phyloP scores from a whole-genome alignment of 2,329 filamentous ascomycete species.

The Microcyclospora tardicrescens region DNA sequence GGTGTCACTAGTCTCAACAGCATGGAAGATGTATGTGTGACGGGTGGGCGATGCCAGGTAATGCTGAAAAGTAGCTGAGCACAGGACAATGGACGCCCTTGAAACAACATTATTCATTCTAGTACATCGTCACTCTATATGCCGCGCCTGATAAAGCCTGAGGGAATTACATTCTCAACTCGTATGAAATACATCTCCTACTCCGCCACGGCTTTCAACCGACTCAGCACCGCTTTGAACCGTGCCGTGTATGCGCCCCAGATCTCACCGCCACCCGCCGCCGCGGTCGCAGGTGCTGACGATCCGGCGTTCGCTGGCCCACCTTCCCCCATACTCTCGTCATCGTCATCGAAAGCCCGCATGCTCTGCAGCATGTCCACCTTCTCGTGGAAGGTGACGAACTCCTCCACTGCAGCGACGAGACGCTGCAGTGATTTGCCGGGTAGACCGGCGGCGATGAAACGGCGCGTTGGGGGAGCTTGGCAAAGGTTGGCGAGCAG shows the following conservation, averaged over 20 bases:
- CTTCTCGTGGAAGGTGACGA: slow-evolving; percentile 46
- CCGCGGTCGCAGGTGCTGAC: too few species aligned
- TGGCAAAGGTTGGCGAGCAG: slow-evolving; percentile 71
- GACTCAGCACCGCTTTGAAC: slow-evolving; percentile 39
- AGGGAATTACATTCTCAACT: not conserved
- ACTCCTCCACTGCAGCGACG: slow-evolving; percentile 47
- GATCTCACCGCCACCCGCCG: slow-evolving; percentile 24
- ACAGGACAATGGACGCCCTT: not conserved
- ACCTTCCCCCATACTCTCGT: slow-evolving; percentile 10
- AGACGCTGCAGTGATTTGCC: slow-evolving; percentile 37
- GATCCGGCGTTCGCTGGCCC: too few species aligned
- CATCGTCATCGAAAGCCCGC: slow-evolving; percentile 31
- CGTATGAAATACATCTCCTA: not conserved
- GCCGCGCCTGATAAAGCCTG: too few species aligned
- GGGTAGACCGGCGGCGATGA: slow-evolving; percentile 26
- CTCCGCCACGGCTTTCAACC: slow-evolving; percentile 10
- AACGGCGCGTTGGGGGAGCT: slow-evolving; percentile 29
- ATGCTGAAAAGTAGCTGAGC: not conserved
- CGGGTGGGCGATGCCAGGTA: not conserved
- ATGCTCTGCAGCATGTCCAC: slow-evolving; percentile 36
- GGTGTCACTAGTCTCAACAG: too few species aligned
- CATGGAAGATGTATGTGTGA: not conserved
- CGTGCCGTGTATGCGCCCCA: slow-evolving; percentile 40
- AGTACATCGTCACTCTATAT: slow-evolving; percentile 1
- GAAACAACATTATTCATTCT: not conserved